Conservation (phyloP, 2,329 filamentous ascomycete genomes). For the Mariannaea sp. region DNA sequence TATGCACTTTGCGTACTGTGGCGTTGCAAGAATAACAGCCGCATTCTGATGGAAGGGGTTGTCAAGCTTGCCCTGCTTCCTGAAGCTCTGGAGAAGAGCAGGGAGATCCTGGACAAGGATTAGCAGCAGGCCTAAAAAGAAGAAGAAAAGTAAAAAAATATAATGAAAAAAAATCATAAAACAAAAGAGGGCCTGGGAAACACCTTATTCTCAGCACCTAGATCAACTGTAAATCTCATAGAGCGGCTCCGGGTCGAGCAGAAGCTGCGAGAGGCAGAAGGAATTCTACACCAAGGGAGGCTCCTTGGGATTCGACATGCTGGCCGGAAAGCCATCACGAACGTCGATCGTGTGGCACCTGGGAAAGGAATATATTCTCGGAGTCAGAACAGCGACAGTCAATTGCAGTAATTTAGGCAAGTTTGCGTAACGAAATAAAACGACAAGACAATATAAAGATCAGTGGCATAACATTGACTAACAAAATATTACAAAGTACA, state of each 20-base stretch:
- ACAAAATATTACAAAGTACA: too few relatives aligned
- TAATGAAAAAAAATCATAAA: too few relatives aligned
- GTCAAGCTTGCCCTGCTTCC: conserved; percentile 31
- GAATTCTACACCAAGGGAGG: conserved; percentile 21
- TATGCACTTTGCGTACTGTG: conserved; percentile 53
- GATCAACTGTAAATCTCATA: conserved; percentile 30
- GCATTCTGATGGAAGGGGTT: conserved; percentile 45
- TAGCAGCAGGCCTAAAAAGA: too few relatives aligned
- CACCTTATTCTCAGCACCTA: conserved; percentile 25
- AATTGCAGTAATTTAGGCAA: too few relatives aligned
- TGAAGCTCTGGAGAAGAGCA: conserved; percentile 26
- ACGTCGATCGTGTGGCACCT: not conserved
- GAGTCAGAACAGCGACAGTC: not conserved
- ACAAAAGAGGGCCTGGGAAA: too few relatives aligned
- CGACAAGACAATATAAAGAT: too few relatives aligned
- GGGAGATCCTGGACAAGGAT: conserved; percentile 28
- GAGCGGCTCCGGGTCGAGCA: conserved; percentile 26
- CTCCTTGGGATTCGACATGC: conserved; percentile 28
- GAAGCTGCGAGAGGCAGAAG: conserved; percentile 26
- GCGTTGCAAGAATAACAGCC: conserved; percentile 57
- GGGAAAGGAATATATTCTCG: too few relatives aligned
- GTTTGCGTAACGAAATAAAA: not conserved
- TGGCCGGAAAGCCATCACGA: conserved; percentile 32
- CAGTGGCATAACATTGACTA: too few relatives aligned
- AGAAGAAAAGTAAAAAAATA: too few relatives aligned